Evolutionary conservation across 139 green algal species (phyloP).

Genomic region (Astrephomene gubernaculifera): DNA sequence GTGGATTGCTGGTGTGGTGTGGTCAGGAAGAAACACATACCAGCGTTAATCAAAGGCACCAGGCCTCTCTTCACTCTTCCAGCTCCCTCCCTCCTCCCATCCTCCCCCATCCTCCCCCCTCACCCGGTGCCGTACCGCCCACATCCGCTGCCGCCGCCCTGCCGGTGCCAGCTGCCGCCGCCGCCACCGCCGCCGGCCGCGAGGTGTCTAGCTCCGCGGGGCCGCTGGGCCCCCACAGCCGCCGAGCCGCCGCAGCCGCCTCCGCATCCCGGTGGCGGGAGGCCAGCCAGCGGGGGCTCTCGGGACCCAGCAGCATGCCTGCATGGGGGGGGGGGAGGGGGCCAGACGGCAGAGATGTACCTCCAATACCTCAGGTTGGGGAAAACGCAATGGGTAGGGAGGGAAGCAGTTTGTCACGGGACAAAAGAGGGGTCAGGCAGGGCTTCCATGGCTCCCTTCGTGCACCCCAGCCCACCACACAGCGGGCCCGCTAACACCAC

Average conservation of each 20-base stretch:
- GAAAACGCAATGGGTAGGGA: neutral
- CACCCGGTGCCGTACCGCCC: neutral
- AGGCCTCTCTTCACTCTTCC: too few species aligned
- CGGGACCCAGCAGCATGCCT: slow-evolving; percentile 85
- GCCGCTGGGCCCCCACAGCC: slow-evolving; percentile 75
- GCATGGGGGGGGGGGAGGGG: neutral
- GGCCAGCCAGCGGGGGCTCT: slow-evolving; percentile 89
- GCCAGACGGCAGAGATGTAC: neutral
- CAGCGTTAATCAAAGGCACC: too few species aligned
- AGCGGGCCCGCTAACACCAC: too few species aligned
- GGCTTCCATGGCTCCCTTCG: neutral
- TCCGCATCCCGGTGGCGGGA: slow-evolving; percentile 58
- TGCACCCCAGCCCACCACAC: too few species aligned
- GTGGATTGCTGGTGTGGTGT: too few species aligned
- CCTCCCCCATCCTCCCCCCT: neutral
- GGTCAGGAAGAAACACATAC: too few species aligned
- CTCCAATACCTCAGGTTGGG: neutral
- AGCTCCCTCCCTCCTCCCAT: too few species aligned
- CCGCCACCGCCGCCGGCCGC: neutral
- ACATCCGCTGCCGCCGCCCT: slow-evolving; percentile 24
- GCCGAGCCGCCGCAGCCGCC: slow-evolving; percentile 67
- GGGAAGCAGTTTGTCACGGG: too few species aligned
- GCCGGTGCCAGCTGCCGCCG: neutral
- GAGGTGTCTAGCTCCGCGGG: slow-evolving; percentile 52
- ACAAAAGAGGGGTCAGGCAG: neutral